phyloP scores from a whole-genome alignment of 176 grass and related monocot species.

The Stipa capillata region DNA sequence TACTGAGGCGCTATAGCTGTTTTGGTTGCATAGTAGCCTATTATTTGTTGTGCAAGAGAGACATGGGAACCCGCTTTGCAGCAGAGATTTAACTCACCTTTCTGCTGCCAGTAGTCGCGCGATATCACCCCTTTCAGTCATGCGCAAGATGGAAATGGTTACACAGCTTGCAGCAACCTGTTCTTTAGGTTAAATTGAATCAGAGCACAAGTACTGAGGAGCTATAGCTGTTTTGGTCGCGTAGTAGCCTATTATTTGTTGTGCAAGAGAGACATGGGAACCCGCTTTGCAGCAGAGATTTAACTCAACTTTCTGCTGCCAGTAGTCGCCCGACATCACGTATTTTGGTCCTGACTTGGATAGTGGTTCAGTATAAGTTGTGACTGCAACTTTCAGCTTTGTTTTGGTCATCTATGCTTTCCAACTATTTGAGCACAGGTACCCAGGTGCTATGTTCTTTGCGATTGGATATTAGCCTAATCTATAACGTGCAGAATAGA shows the following conservation, averaged over 20 bases:
- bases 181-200: not conserved
- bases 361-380: not conserved
- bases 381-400: not conserved
- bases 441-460: not conserved
- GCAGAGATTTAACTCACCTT: not conserved
- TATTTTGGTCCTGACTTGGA: not conserved
- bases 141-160: not conserved
- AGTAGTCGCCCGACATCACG: conserved; percentile 14
- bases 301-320: conserved; percentile 20
- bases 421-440: not conserved
- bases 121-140: not conserved
- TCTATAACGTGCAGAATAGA: not conserved
- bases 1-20: conserved; percentile 33
- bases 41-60: conserved; percentile 27
- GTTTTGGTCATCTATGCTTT: not conserved
- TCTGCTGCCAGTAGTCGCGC: conserved; percentile 37
- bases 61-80: conserved; percentile 37
- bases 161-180: not conserved
- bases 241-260: conserved; percentile 12
- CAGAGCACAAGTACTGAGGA: conserved; percentile 43
- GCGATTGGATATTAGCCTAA: not conserved
- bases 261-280: conserved; percentile 36
- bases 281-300: conserved; percentile 33
- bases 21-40: conserved; percentile 14
- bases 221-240: not conserved